Base-by-base conservation (phyloP, 2,329 filamentous ascomycete species). In the Ustilaginoidea virens region DNA sequence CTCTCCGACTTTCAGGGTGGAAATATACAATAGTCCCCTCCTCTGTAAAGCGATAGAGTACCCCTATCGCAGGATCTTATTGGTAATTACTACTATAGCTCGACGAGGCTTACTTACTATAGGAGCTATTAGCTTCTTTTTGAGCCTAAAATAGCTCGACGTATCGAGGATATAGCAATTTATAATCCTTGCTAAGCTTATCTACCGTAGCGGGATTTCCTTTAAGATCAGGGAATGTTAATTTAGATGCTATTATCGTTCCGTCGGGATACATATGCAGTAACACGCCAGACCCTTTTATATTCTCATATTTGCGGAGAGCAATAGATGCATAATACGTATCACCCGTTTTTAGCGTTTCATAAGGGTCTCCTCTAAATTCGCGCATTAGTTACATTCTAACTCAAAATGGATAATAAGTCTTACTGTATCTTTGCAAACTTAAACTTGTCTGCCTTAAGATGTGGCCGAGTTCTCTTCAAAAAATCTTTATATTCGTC, bases 251-350 rank as follows among this genome's bases (percentile, higher is more conserved):
- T 17, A 27, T 15, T 11, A 27, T 12, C 12, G 12, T 27, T 12
- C 25, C 25, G 16, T 27, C 25, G 10, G 25, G 25, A 17, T 27
- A 27, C 10, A 27, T 15, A 15, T 27, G 25, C 7, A 27, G 25
- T 11, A 15, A 27, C 9, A 27, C 14, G 15, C 25, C 25, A 12
- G 25, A 27, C 12, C 25, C 25, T 17, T 27, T 27, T 9, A 27
- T 15, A 17, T 27, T 12, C 16, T 27, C 25, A 9, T 27, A 15
- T 8, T 17, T 12, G 7, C 25, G 25, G 12, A 27, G 12, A 6
- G 25, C 25, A 12, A 27, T 12, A 17, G 25, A 14, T 17, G 12
- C 25, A 27, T 16, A 12, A 11, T 7, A 20, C 7, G 19, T 7
- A 20, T 20, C 19, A 20, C 11, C 11, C 11, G 19, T 20, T 11